Conservation (phyloP, 2,329 filamentous ascomycete species). For the Arthrobotrys iridis region DNA sequence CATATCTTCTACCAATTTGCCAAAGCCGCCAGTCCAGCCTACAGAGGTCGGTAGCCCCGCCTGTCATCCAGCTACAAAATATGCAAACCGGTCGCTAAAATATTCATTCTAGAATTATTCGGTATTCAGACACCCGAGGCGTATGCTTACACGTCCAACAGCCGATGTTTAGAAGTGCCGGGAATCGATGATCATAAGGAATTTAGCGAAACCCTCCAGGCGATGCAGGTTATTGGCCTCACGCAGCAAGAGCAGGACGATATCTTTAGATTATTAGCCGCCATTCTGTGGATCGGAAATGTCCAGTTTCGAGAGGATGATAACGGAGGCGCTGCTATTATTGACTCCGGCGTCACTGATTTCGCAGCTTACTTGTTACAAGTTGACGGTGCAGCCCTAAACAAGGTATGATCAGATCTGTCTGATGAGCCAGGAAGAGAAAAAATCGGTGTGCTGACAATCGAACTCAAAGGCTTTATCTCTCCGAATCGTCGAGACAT, state of each 20-base stretch:
- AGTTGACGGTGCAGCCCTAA: conserved; percentile 88
- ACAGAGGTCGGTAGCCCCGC: conserved; percentile 79
- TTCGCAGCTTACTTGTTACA: conserved; percentile 84
- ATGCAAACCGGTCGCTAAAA: conserved; percentile 90
- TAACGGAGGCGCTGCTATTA: conserved; percentile 83
- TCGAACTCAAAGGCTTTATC: conserved; percentile 98
- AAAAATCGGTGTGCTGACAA: conserved; percentile 94
- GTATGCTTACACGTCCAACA: conserved; percentile 91
- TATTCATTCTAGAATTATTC: conserved; percentile 86
- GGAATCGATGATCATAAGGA: conserved; percentile 93
- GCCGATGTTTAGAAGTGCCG: conserved; percentile 92
- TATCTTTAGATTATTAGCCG: conserved; percentile 93
- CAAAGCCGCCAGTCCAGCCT: conserved; percentile 83
- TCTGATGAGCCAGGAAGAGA: conserved; percentile 93
- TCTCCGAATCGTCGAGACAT: conserved; percentile 82
- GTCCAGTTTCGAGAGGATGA: conserved; percentile 91
- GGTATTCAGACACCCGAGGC: conserved; percentile 81
- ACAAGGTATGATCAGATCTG: conserved; percentile 90
- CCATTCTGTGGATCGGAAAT: conserved; percentile 94
- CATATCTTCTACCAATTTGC: conserved; percentile 99
- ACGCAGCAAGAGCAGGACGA: conserved; percentile 89
- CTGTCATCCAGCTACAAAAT: conserved; percentile 86
- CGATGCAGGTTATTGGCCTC: conserved; percentile 94
- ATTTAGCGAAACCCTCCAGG: conserved; percentile 87
- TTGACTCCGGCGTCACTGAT: conserved; percentile 88